Percentiles rank a stretch among this genome's conserved stretches.
These are phyloP conservation scores for Vanderwaltozyma verrucispora DNA, from an alignment of 805 yeast species.

Conservation along the genomic window DNA sequence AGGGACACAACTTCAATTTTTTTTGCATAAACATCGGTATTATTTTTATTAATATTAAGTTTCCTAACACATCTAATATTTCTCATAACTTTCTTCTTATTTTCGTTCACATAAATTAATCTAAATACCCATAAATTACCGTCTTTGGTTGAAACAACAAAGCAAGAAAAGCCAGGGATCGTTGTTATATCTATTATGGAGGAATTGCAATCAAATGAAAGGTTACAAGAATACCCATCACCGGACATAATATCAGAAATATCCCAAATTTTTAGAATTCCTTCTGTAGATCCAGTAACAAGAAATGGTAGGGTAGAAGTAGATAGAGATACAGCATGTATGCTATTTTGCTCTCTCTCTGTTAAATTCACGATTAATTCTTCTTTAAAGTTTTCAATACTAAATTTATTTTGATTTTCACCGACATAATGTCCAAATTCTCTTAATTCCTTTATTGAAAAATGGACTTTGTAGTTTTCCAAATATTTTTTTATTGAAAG, in stretches of 20 bases:
- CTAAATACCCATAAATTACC: constrained; percentile 30
- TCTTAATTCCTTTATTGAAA: constrained; percentile 45
- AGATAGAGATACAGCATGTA: constrained; percentile 49
- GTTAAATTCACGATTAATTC: constrained; percentile 50
- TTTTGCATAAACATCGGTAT: constrained; percentile 35
- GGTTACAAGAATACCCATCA: constrained; percentile 39
- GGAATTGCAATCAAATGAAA: constrained; percentile 39
- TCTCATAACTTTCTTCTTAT: constrained; percentile 6
- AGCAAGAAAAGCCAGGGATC: constrained; percentile 44
- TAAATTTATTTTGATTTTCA: constrained; percentile 6
- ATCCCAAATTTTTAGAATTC: constrained; percentile 74
- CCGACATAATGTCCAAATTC: constrained; percentile 48
- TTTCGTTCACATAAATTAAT: constrained; percentile 24
- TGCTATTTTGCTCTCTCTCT: constrained; percentile 44
- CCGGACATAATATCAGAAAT: constrained; percentile 51
- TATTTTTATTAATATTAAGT: constrained; percentile 9
- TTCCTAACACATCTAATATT: constrained; percentile 17
- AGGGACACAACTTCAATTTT: constrained; percentile 34
- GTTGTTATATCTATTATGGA: constrained; percentile 41
- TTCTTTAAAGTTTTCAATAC: constrained; percentile 29
- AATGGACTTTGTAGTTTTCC: constrained; percentile 41
- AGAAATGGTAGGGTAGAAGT: constrained; percentile 52
- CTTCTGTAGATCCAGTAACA: constrained; percentile 69
- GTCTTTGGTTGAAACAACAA: constrained; percentile 40
- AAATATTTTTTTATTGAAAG: constrained; percentile 52